Conservation (phyloP, 495 filamentous ascomycete species). For the Aeminium ludgeri region DNA sequence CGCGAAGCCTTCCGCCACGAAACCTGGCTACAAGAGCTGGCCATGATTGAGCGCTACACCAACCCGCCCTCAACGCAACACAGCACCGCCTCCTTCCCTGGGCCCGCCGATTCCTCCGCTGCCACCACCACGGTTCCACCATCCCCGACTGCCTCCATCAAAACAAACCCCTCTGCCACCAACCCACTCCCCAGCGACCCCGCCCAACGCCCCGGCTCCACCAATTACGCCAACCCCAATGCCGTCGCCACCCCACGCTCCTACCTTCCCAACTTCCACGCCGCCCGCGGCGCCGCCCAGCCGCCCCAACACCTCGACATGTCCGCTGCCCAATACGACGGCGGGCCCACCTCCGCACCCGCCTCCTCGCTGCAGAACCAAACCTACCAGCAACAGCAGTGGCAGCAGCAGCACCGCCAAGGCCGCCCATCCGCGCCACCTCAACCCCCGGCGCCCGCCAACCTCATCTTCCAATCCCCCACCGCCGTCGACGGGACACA, state of each 20-base stretch:
- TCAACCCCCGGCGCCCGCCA: background rate
- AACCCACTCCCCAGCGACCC: conserved; percentile 1
- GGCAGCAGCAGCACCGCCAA: background rate
- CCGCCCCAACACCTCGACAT: background rate
- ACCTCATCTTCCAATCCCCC: too few species aligned
- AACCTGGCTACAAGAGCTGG: conserved; percentile 62
- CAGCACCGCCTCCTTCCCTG: background rate
- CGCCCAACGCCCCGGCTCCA: background rate
- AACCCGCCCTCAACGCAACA: conserved; percentile 2
- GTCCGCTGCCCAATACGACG: background rate
- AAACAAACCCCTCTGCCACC: conserved; percentile 17
- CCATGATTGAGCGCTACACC: conserved; percentile 36
- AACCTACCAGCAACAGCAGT: background rate
- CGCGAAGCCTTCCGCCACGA: conserved; percentile 76
- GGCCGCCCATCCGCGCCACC: background rate
- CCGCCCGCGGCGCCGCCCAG: background rate
- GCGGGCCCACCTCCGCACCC: background rate
- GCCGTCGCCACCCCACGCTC: background rate
- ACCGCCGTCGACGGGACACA: too few species aligned
- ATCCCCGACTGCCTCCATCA: conserved; percentile 18
- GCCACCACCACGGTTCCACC: conserved; percentile 9
- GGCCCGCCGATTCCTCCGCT: conserved; percentile 7
- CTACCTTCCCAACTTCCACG: background rate
- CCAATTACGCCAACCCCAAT: background rate
- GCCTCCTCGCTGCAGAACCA: background rate